Conservation (phyloP, 2,329 filamentous ascomycete species). For the Alternaria angustiovoidea region DNA sequence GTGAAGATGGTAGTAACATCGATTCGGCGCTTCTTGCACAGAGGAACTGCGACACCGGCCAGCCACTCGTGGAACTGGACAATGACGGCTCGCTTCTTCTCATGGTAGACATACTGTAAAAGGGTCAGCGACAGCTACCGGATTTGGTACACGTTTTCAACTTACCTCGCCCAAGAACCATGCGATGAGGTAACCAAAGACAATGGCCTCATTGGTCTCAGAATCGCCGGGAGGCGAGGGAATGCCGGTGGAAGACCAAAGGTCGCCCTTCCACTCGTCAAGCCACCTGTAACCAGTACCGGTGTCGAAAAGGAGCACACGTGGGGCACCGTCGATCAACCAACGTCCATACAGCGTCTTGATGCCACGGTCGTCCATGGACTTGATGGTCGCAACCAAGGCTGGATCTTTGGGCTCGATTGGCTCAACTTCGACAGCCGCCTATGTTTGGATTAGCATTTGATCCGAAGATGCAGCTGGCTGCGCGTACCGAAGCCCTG, state of each 20-base stretch:
- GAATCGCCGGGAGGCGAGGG: constrained; percentile 91
- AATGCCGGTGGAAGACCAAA: constrained; percentile 93
- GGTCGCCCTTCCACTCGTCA: constrained; percentile 95
- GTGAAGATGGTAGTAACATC: constrained; percentile 99
- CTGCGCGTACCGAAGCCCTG: constrained; percentile 76
- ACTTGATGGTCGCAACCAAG: constrained; percentile 81
- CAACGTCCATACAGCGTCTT: constrained; percentile 92
- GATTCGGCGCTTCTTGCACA: constrained; percentile 92
- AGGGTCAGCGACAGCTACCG: constrained; percentile 23
- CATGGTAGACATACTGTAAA: constrained; percentile 85
- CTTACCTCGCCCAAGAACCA: constrained; percentile 97
- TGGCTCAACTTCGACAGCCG: constrained; percentile 96
- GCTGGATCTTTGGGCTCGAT: constrained; percentile 83
- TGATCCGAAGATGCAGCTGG: constrained; percentile 4
- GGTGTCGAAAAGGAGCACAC: constrained; percentile 93
- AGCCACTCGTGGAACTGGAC: constrained; percentile 99
- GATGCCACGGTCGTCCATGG: constrained; percentile 92
- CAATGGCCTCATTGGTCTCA: constrained; percentile 96
- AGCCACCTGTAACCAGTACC: constrained; percentile 90
- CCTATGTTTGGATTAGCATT: constrained; percentile 61
- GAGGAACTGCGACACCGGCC: constrained; percentile 87
- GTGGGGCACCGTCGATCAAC: constrained; percentile 95
- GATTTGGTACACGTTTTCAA: background rate
- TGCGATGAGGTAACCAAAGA: constrained; percentile 95
- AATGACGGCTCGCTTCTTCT: constrained; percentile 90